phyloP scores from a whole-genome alignment of 345 rosid species.

The Syzygium jambos region DNA sequence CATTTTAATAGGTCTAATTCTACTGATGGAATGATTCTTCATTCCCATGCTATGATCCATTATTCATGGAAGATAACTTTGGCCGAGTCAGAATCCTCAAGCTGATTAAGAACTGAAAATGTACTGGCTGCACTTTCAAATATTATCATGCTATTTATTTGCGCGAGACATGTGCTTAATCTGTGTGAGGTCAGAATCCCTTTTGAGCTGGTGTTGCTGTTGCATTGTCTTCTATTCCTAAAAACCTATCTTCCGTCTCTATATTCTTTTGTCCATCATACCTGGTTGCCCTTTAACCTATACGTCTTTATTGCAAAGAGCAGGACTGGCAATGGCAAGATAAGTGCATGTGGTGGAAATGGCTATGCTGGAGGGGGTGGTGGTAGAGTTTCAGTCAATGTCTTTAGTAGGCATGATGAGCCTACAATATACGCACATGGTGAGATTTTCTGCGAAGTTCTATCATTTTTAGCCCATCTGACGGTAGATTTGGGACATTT shows the following conservation, averaged over 20 bases:
- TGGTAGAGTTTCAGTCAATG: conserved; percentile 88
- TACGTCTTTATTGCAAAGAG: conserved; percentile 27
- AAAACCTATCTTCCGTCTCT: not conserved
- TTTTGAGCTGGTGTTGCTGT: not conserved
- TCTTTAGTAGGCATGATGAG: conserved; percentile 95
- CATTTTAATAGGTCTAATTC: not conserved
- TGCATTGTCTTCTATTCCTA: not conserved
- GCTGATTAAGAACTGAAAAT: not conserved
- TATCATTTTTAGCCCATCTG: not conserved
- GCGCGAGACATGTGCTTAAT: not conserved
- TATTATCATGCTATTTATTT: not conserved
- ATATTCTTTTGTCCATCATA: not conserved
- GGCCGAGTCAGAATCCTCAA: not conserved
- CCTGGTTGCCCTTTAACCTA: not conserved
- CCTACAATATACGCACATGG: conserved; percentile 90
- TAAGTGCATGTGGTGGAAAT: conserved; percentile 95
- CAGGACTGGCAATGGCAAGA: conserved; percentile 94
- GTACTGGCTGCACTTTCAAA: not conserved
- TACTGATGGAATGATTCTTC: not conserved
- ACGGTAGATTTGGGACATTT: not conserved
- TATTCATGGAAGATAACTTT: not conserved
- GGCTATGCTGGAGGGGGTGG: conserved; percentile 99
- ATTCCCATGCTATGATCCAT: not conserved
- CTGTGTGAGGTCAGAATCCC: not conserved
- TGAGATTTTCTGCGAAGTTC: conserved; percentile 19